phyloP scores from a whole-genome alignment of 805 yeast species.

The Teunomyces barrocoloradensis region DNA sequence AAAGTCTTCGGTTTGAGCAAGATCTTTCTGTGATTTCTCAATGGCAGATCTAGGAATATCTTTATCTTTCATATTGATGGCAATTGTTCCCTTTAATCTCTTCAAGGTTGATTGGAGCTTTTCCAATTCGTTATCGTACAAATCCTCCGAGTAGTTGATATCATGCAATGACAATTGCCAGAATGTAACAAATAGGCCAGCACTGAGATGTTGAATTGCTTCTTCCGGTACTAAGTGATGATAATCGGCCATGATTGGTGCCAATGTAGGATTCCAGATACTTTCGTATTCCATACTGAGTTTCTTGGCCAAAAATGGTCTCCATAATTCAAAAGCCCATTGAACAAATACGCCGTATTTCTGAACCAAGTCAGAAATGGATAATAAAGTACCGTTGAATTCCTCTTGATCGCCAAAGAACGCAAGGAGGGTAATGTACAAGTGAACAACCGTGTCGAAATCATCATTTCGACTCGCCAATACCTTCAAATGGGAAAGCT shows the following conservation, averaged over 20 bases:
- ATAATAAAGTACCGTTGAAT: constrained; percentile 34
- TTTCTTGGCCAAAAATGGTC: constrained; percentile 40
- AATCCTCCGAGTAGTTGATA: constrained; percentile 48
- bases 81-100: constrained; percentile 35
- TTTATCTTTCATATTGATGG: constrained; percentile 23
- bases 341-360: constrained; percentile 47
- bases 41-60: constrained; percentile 17
- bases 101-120: constrained; percentile 37
- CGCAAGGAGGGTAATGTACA: constrained; percentile 57
- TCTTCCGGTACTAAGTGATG: background rate
- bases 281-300: constrained; percentile 13
- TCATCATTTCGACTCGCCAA: constrained; percentile 74
- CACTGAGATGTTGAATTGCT: constrained; percentile 22
- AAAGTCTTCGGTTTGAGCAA: constrained; percentile 22
- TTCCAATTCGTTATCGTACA: constrained; percentile 49
- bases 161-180: constrained; percentile 78
- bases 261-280: constrained; percentile 4
- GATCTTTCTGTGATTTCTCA: constrained; percentile 25
- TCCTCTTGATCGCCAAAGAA: constrained; percentile 42
- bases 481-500: constrained; percentile 59
- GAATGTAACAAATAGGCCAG: constrained; percentile 54
- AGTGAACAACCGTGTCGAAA: constrained; percentile 60
- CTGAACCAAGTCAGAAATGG: constrained; percentile 39
- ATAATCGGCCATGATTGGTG: constrained; percentile 2
- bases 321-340: constrained; percentile 82